These are phyloP conservation scores for Russula emetica DNA, from an alignment of 768 basidiomycete species.

Conservation along the genomic window DNA sequence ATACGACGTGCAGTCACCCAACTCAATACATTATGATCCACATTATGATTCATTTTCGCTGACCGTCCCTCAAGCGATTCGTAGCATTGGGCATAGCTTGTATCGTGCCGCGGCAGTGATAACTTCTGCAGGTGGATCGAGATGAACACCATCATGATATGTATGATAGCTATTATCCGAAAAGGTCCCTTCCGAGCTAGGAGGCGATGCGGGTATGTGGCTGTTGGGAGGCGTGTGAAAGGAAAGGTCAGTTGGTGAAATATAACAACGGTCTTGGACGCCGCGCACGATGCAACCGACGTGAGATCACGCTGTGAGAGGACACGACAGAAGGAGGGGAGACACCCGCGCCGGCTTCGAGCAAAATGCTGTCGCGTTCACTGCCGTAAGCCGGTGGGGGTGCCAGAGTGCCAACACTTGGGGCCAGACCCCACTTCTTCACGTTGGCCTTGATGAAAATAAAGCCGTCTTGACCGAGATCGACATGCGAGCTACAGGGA, in stretches of 20 bases:
- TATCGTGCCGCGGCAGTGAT: too few species aligned
- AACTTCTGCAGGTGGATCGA: too few species aligned
- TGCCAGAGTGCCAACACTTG: conserved; percentile 93
- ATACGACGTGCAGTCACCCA: not conserved
- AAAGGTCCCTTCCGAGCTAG: conserved; percentile 30
- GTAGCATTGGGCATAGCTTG: conserved; percentile 40
- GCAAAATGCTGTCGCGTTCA: conserved; percentile 91
- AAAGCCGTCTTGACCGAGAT: conserved; percentile 96
- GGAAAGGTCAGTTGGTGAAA: conserved; percentile 61
- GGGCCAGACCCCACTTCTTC: conserved; percentile 99
- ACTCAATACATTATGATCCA: conserved; percentile 4
- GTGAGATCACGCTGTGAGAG: conserved; percentile 44
- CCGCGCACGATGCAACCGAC: conserved; percentile 59
- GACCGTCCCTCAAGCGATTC: conserved; percentile 49
- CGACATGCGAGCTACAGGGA: conserved; percentile 94
- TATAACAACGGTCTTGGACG: conserved; percentile 51
- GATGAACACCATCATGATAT: too few species aligned
- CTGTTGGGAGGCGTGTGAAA: conserved; percentile 52
- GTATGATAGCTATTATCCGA: conserved; percentile 34
- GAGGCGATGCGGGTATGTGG: conserved; percentile 46
- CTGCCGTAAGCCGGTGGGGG: conserved; percentile 98
- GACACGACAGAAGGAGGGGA: conserved; percentile 38
- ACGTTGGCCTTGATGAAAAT: conserved; percentile 99
- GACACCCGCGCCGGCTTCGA: conserved; percentile 73
- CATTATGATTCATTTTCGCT: conserved; percentile 34